Evolutionary conservation across 257 asterid species (phyloP).

Genomic region (Petunia axillaris): DNA sequence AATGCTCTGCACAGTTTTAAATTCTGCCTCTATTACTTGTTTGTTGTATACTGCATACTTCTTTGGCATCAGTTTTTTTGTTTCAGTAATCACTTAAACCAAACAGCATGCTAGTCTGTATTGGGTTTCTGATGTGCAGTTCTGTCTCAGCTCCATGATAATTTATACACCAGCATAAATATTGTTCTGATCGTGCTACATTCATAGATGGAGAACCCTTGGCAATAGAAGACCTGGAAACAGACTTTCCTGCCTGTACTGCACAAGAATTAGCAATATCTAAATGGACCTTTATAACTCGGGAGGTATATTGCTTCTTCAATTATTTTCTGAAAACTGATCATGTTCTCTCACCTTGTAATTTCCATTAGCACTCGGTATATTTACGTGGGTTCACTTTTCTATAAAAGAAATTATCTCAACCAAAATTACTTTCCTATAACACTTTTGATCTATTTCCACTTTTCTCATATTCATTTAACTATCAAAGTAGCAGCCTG

Average conservation of each 20-base stretch:
- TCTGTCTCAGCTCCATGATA: not conserved
- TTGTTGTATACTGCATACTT: not conserved
- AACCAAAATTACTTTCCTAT: not conserved
- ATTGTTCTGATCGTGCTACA: constrained; percentile 5
- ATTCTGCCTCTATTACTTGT: not conserved
- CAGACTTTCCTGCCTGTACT: constrained; percentile 56
- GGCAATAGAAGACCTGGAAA: constrained; percentile 58
- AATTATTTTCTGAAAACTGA: constrained; percentile 18
- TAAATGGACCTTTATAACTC: constrained; percentile 85
- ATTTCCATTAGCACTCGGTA: constrained; percentile 16
- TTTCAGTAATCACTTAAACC: not conserved
- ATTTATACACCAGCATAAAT: not conserved
- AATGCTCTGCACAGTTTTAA: not conserved
- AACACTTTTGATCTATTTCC: not conserved
- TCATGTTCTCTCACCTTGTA: not conserved
- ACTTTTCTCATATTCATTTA: not conserved
- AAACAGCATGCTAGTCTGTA: not conserved
- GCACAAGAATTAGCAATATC: constrained; percentile 51
- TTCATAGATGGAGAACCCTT: constrained; percentile 84
- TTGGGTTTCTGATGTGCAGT: not conserved
- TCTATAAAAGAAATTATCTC: not conserved
- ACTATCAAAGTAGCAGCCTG: not conserved
- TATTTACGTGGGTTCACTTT: not conserved
- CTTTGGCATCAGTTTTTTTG: not conserved
- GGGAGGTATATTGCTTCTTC: constrained; percentile 53